phyloP scores from a whole-genome alignment of 495 filamentous ascomycete genomes.

The Lepraria neglecta region DNA sequence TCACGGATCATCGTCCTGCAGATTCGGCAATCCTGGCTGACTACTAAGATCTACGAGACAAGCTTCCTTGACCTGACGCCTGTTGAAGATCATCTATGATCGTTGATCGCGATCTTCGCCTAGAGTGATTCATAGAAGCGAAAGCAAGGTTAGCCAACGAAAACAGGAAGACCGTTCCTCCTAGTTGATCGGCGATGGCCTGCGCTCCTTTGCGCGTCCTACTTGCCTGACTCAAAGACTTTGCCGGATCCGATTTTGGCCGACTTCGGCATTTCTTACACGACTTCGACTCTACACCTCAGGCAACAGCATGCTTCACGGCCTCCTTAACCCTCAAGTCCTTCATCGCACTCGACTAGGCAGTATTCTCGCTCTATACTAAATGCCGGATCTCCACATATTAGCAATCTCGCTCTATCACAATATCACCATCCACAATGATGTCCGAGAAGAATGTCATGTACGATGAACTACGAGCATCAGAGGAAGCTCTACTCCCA shows the following conservation, averaged over 20 bases:
- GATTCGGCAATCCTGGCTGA: no score
- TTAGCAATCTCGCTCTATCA: slow-evolving; percentile 1
- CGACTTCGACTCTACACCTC: not conserved
- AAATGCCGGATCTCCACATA: not conserved
- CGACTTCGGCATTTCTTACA: not conserved
- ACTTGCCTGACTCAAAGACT: not conserved
- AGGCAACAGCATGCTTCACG: not conserved
- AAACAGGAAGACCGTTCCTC: not conserved
- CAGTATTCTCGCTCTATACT: not conserved
- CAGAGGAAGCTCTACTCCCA: slow-evolving; percentile 1
- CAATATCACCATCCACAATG: not conserved
- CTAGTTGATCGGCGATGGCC: not conserved
- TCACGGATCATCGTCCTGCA: no score
- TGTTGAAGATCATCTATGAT: not conserved
- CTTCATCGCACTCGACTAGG: no score
- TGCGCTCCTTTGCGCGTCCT: not conserved
- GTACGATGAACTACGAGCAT: not conserved
- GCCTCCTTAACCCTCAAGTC: no score
- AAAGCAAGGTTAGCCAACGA: not conserved
- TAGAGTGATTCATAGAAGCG: not conserved
- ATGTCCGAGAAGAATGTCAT: not conserved
- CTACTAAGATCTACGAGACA: no score
- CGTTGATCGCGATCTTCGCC: not conserved
- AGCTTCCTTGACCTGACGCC: not conserved
- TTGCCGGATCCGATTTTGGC: not conserved